Percentiles rank a stretch among this genome's conserved stretches.
phyloP scores from a whole-genome alignment of 345 rosid species.

The Murraya paniculata region DNA sequence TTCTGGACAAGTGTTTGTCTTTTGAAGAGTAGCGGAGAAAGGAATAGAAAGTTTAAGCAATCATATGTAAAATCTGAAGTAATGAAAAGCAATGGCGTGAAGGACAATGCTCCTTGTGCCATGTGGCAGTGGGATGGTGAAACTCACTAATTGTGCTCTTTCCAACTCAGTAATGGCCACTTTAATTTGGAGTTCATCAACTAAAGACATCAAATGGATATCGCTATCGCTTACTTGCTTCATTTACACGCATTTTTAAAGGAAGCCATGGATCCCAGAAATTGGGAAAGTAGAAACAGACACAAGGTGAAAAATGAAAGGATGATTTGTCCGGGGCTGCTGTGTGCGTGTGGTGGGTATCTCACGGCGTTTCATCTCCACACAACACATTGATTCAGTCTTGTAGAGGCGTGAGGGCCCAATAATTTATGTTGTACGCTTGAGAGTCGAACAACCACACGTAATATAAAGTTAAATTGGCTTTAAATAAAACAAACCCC shows the following conservation, averaged over 20 bases:
- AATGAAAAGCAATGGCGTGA: neutral
- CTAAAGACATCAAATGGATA: neutral
- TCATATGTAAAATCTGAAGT: neutral
- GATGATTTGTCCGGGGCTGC: neutral
- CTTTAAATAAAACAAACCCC: neutral
- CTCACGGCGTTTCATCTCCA: neutral
- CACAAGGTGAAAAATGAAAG: neutral
- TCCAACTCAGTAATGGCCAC: neutral
- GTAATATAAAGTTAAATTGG: neutral
- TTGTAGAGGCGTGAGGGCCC: neutral
- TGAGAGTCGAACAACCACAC: neutral
- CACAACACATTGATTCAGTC: neutral
- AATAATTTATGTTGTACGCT: too few species aligned
- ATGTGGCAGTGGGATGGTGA: neutral
- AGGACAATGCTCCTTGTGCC: neutral
- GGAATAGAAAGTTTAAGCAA: neutral
- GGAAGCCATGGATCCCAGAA: neutral
- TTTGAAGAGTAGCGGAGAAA: neutral
- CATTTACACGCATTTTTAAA: neutral
- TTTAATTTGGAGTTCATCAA: neutral
- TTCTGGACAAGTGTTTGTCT: neutral
- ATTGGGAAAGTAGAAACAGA: neutral
- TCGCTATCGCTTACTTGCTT: neutral
- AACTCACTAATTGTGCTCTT: neutral
- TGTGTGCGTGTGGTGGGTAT: neutral